Evolutionary conservation across 306 rosid species (phyloP).

Genomic region (Senna siamea): DNA sequence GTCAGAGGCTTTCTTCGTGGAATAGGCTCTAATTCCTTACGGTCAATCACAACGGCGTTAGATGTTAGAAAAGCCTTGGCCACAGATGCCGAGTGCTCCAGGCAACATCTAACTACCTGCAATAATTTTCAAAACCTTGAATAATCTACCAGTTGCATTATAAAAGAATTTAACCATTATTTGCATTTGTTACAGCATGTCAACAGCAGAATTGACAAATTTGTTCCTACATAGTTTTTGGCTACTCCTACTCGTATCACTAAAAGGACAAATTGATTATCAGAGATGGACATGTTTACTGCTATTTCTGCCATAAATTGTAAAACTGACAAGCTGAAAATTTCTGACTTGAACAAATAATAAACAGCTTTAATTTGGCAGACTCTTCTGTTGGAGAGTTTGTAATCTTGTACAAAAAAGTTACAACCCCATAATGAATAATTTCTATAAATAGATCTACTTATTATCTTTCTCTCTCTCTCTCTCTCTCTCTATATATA

Average conservation of each 20-base stretch:
- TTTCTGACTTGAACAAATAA: slow-evolving; percentile 18
- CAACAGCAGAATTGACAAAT: not conserved
- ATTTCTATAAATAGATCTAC: not conserved
- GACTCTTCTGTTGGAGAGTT: too few species aligned
- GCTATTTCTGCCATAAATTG: slow-evolving; percentile 1
- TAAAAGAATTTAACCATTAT: not conserved
- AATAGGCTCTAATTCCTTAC: slow-evolving; percentile 45
- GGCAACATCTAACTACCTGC: slow-evolving; percentile 91
- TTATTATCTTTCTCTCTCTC: not conserved
- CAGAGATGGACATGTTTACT: not conserved
- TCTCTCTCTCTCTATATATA: not conserved
- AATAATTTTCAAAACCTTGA: slow-evolving; percentile 29
- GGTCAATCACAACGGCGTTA: slow-evolving; percentile 81
- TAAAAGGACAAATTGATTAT: not conserved
- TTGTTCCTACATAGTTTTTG: too few species aligned
- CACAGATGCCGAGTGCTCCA: slow-evolving; percentile 92
- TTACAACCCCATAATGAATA: not conserved
- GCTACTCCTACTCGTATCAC: not conserved
- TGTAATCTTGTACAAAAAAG: not conserved
- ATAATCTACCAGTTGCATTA: too few species aligned
- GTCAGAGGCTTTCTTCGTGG: slow-evolving; percentile 52
- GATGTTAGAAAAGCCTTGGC: slow-evolving; percentile 81
- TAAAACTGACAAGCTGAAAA: slow-evolving; percentile 1
- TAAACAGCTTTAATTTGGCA: not conserved
- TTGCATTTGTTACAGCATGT: not conserved